These are phyloP conservation scores for Paradendryphiella salina DNA, from an alignment of 2,329 filamentous ascomycete species.

Conservation along the genomic window DNA sequence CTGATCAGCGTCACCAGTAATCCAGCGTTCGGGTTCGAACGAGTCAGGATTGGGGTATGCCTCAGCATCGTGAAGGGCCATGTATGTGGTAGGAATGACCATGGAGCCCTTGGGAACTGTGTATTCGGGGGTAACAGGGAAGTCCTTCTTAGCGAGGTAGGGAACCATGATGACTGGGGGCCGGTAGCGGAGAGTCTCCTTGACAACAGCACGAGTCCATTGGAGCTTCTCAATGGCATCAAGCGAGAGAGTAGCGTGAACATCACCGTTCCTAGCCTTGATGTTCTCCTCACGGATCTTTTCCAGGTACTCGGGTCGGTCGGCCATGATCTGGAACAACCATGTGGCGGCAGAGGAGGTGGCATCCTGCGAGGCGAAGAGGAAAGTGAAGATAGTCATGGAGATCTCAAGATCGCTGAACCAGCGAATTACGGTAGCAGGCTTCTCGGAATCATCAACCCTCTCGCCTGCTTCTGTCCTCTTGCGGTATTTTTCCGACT, in stretches of 20 bases:
- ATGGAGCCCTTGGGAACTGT: constrained; percentile 95
- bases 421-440: constrained; percentile 76
- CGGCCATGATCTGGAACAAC: constrained; percentile 92
- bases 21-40: constrained; percentile 62
- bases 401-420: constrained; percentile 91
- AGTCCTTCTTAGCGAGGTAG: constrained; percentile 91
- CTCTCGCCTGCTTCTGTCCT: constrained; percentile 72
- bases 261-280: constrained; percentile 72
- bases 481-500: constrained; percentile 80
- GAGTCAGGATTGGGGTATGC: constrained; percentile 85
- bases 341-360: constrained; percentile 92
- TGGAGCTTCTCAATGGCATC: constrained; percentile 85
- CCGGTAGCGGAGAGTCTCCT: constrained; percentile 70
- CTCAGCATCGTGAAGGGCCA: constrained; percentile 88
- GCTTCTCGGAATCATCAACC: constrained; percentile 69
- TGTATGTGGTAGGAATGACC: constrained; percentile 89
- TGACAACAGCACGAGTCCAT: constrained; percentile 90
- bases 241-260: constrained; percentile 70
- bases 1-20: constrained; percentile 83
- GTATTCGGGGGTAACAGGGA: constrained; percentile 84
- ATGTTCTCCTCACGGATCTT: constrained; percentile 91
- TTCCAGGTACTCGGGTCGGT: constrained; percentile 89
- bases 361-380: constrained; percentile 96
- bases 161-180: constrained; percentile 97
- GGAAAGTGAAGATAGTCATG: constrained; percentile 92